phyloP scores from a whole-genome alignment of 257 asterid genomes.

The Parsonsia alboflavescens region DNA sequence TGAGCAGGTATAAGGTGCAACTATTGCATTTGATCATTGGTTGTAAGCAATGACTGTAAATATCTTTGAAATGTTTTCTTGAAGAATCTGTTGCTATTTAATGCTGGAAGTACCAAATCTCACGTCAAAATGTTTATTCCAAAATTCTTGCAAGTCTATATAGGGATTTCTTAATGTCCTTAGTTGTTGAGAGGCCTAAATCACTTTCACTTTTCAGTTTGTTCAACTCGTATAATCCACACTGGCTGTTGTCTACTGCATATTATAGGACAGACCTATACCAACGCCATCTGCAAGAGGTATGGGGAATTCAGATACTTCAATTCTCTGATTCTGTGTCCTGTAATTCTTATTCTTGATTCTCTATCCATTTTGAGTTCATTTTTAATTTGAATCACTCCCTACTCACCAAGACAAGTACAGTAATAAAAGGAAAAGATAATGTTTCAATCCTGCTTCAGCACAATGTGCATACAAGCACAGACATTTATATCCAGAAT shows the following conservation, averaged over 20 bases:
- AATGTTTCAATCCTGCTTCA: not conserved
- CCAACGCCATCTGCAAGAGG: conserved; percentile 68
- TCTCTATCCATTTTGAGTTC: not conserved
- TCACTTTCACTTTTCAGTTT: conserved; percentile 54
- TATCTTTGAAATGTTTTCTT: not conserved
- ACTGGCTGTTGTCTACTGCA: conserved; percentile 78
- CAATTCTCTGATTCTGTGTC: conserved; percentile 17
- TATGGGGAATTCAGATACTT: conserved; percentile 26
- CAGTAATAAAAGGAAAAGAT: not conserved
- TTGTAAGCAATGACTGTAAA: not conserved
- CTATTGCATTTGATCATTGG: not conserved
- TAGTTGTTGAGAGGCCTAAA: conserved; percentile 8
- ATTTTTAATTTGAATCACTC: not conserved
- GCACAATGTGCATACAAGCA: too few species aligned
- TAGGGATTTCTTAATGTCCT: not conserved
- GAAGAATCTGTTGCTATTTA: not conserved
- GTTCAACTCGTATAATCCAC: conserved; percentile 79
- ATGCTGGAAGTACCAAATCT: not conserved
- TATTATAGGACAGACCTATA: conserved; percentile 77
- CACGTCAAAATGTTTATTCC: not conserved
- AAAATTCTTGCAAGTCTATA: not conserved
- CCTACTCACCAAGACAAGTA: not conserved
- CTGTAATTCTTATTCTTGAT: not conserved
- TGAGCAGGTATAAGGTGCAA: conserved; percentile 61
- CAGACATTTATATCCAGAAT: not conserved